These are phyloP conservation scores for Phytophthora megakarya DNA, from an alignment of 352 stramenopile genomes.

Conservation along the genomic window DNA sequence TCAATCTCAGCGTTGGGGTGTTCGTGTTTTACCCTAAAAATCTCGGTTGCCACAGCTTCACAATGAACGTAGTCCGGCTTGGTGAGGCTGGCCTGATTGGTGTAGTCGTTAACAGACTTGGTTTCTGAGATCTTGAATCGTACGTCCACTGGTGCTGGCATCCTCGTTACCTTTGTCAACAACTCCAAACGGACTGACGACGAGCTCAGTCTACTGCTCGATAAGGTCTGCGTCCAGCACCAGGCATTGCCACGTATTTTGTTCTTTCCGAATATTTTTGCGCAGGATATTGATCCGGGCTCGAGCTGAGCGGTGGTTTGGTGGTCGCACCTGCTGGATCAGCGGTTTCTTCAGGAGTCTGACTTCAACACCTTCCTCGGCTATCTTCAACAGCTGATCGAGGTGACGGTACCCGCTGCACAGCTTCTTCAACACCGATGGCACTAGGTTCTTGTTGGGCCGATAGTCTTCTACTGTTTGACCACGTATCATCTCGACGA, in stretches of 20 bases:
- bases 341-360: background rate
- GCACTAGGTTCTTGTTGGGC: slow-evolving; percentile 34
- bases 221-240: slow-evolving; percentile 31
- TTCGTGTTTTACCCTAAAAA: background rate
- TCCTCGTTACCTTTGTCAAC: slow-evolving; percentile 16
- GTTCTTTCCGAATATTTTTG: slow-evolving; percentile 29
- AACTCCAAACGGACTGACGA: slow-evolving; percentile 21
- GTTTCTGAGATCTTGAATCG: slow-evolving; percentile 21
- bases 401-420: slow-evolving; percentile 15
- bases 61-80: slow-evolving; percentile 30
- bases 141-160: background rate
- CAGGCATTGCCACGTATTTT: slow-evolving; percentile 17
- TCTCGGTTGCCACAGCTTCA: slow-evolving; percentile 14
- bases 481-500: slow-evolving; percentile 17
- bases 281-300: slow-evolving; percentile 21
- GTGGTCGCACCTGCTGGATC: background rate
- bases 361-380: slow-evolving; percentile 4
- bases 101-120: slow-evolving; percentile 24
- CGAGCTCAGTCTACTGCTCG: slow-evolving; percentile 16
- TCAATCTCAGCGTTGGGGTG: background rate
- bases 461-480: slow-evolving; percentile 9
- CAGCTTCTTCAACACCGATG: background rate
- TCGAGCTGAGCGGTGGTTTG: slow-evolving; percentile 15
- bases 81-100: slow-evolving; percentile 24
- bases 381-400: slow-evolving; percentile 4